phyloP scores from a whole-genome alignment of 192 early-diverging fungal genomes.

The Podochytrium sp. region DNA sequence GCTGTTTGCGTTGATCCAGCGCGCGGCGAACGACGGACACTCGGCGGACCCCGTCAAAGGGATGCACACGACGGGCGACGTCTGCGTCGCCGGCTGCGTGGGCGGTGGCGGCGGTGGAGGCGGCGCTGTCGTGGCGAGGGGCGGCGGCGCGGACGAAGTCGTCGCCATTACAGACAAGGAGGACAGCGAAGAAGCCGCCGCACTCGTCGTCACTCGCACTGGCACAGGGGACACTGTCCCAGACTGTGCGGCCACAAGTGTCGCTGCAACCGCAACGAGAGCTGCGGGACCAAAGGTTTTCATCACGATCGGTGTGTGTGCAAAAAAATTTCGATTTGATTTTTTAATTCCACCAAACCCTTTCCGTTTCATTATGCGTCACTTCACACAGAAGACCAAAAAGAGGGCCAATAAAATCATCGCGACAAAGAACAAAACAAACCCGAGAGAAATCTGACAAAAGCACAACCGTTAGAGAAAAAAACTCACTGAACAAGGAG shows the following conservation, averaged over 20 bases:
- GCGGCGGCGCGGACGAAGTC: neutral
- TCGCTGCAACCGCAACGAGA: neutral
- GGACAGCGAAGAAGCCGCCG: neutral
- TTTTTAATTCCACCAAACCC: too few relatives aligned
- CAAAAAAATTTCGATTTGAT: too few relatives aligned
- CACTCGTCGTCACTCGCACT: neutral
- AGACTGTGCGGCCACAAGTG: neutral
- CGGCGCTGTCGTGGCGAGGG: neutral
- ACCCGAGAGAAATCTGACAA: neutral
- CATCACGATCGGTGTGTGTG: too few relatives aligned
- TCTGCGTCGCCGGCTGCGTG: neutral
- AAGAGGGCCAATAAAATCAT: neutral
- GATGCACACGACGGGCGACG: conserved; percentile 1
- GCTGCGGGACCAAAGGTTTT: neutral
- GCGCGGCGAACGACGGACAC: conserved; percentile 14
- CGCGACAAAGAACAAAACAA: neutral
- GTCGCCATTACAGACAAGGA: neutral
- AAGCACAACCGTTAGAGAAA: neutral
- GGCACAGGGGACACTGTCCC: neutral
- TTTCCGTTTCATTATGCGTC: too few relatives aligned
- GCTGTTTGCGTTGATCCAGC: conserved; percentile 7
- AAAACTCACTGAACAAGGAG: neutral
- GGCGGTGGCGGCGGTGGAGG: neutral
- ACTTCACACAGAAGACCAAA: too few relatives aligned
- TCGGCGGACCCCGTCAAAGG: neutral